A percentile compares a stretch with the other conserved stretches of the same genome.
phyloP scores from a whole-genome alignment of 371 early-diverging fungal species.

The Rhizopus microsporus region DNA sequence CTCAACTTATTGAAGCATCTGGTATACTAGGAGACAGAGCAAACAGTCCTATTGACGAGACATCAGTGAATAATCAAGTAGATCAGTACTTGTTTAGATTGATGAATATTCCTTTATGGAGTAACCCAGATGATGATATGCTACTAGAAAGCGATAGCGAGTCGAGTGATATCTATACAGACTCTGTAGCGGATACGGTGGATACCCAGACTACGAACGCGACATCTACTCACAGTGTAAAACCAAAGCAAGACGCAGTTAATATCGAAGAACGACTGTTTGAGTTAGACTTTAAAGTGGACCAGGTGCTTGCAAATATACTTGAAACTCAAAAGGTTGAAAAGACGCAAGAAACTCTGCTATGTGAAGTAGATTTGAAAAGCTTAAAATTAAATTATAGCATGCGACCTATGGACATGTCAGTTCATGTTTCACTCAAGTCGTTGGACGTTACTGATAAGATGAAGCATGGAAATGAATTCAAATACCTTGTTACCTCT shows the following conservation, averaged over 20 bases:
- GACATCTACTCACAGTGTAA: slow-evolving; percentile 6
- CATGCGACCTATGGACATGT: slow-evolving; percentile 75
- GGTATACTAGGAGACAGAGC: slow-evolving; percentile 28
- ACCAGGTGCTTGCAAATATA: slow-evolving; percentile 69
- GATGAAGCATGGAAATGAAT: slow-evolving; percentile 61
- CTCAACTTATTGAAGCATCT: slow-evolving; percentile 58
- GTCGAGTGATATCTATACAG: slow-evolving; percentile 26
- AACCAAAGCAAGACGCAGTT: slow-evolving; percentile 31
- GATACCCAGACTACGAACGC: slow-evolving; percentile 22
- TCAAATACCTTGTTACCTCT: slow-evolving; percentile 71
- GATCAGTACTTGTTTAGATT: slow-evolving; percentile 33
- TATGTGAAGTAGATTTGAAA: slow-evolving; percentile 76
- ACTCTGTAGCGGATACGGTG: slow-evolving; percentile 25
- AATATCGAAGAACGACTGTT: slow-evolving; percentile 37
- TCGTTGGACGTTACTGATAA: slow-evolving; percentile 80
- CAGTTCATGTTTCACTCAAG: slow-evolving; percentile 71
- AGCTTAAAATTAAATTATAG: slow-evolving; percentile 70
- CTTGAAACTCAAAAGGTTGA: slow-evolving; percentile 43
- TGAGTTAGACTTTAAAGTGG: slow-evolving; percentile 73
- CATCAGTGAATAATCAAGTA: slow-evolving; percentile 9
- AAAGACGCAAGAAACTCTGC: slow-evolving; percentile 47
- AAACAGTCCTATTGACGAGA: not conserved
- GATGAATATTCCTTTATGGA: slow-evolving; percentile 42
- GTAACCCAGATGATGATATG: slow-evolving; percentile 20
- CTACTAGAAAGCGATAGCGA: slow-evolving; percentile 40